phyloP scores from a whole-genome alignment of 495 filamentous ascomycete species.

The Penicillium paxilli region DNA sequence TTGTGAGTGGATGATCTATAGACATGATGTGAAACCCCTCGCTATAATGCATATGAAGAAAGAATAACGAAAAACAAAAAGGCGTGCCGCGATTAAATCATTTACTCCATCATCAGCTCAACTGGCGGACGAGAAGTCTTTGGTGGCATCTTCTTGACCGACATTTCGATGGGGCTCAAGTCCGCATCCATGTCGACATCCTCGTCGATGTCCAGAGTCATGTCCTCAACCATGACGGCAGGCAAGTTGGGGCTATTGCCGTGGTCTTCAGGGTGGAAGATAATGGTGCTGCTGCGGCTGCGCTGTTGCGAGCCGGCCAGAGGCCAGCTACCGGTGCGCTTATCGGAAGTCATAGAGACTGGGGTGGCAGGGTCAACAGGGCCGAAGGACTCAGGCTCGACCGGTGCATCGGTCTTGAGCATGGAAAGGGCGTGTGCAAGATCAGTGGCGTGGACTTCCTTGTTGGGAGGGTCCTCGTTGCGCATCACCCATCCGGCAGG shows the following conservation, averaged over 20 bases:
- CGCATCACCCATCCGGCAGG: constrained; percentile 92
- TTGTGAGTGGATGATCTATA: background rate
- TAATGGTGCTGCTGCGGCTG: constrained; percentile 65
- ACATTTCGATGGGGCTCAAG: constrained; percentile 44
- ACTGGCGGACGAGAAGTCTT: constrained; percentile 87
- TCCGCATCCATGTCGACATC: constrained; percentile 39
- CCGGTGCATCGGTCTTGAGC: constrained; percentile 47
- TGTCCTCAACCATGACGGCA: constrained; percentile 89
- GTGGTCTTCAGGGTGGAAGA: constrained; percentile 75
- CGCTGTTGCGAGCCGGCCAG: constrained; percentile 35
- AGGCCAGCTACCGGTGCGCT: constrained; percentile 43
- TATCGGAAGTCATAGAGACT: constrained; percentile 38
- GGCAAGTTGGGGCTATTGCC: constrained; percentile 77
- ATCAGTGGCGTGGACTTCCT: constrained; percentile 88
- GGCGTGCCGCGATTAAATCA: background rate
- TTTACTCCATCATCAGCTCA: constrained; percentile 84
- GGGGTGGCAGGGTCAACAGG: constrained; percentile 33
- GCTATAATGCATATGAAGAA: constrained; percentile 5
- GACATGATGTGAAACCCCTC: background rate
- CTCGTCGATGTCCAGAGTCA: constrained; percentile 57
- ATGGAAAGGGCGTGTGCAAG: constrained; percentile 76
- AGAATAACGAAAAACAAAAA: constrained; percentile 18
- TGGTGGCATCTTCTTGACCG: constrained; percentile 56
- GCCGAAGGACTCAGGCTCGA: constrained; percentile 14
- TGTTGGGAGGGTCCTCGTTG: constrained; percentile 90